Evolutionary conservation across 495 filamentous ascomycete genomes (phyloP), one percentile per base, ranked within the genome.

Genomic region (Neurospora sp.): DNA sequence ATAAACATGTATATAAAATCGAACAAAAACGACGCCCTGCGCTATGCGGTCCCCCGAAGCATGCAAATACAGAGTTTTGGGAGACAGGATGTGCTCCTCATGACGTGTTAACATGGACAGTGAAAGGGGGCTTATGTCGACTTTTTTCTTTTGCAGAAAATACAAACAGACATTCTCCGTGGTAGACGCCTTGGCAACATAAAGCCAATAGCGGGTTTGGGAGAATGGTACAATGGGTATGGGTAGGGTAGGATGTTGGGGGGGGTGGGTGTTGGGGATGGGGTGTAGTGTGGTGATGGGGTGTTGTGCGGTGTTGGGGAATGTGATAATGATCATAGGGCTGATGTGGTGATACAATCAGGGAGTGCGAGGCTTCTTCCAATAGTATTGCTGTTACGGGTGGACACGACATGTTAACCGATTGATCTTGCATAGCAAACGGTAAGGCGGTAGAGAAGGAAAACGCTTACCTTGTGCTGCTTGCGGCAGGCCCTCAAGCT

Each of bases 401-500:
- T 79, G 71, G 77, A 73, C 70, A 72, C 41, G 18, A 75, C 69
- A 72, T 40, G 69, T 78, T 75, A 77, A 73, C 66, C 46, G 71
- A 75, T 16, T 74, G 79, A 72, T 81, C 73, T 66, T 40, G 18
- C 22, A 70, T 39, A 35, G 40, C 6, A 41, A 74, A 31, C n/a
- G 7, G 70, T 12, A 3, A 77, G 71, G 16, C 22, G 16, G n/a
- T 48, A 70, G 70, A 69, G 53, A 71, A 53, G 69, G 71, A 70
- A 74, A 42, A 82, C 3, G 42, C 85, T 78, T 84, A 99, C 96
- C 92, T 99, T 99, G 82, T 99, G 96, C 78, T 93, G 91, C 83
- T 96, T 97, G 74, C 96, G 86, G 77, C 94, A 97, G 79, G 89
- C 91, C 71, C 96, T 88, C 75, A 99, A 81, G 69, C 94, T 93